Percentiles rank a stretch among this genome's conserved stretches.
Conservation (phyloP, 805 yeast genomes). For the Yarrowia porcina region DNA sequence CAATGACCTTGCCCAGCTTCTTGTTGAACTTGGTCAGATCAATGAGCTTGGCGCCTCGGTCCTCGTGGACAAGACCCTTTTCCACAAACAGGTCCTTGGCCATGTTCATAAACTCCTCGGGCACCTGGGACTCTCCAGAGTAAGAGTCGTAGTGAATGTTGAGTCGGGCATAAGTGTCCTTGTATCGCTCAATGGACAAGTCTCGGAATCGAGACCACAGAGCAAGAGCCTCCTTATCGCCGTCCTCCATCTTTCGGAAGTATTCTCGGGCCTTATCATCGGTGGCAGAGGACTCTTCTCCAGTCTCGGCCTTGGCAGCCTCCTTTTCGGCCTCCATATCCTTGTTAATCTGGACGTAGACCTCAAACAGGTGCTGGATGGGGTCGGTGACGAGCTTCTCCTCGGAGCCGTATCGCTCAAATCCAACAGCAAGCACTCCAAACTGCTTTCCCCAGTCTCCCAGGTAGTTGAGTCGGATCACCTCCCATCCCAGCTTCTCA, state of each 20-base stretch:
- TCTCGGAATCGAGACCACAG: conserved; percentile 88
- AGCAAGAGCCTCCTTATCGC: conserved; percentile 72
- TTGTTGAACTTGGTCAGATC: conserved; percentile 82
- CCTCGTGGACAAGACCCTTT: conserved; percentile 72
- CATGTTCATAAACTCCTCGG: conserved; percentile 63
- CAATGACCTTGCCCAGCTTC: conserved; percentile 88
- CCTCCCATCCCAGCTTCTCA: conserved; percentile 91
- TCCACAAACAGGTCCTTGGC: conserved; percentile 63
- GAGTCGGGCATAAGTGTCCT: conserved; percentile 84
- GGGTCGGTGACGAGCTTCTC: conserved; percentile 72
- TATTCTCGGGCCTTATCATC: conserved; percentile 83
- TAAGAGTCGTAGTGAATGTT: conserved; percentile 85
- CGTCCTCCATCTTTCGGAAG: conserved; percentile 90
- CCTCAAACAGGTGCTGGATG: conserved; percentile 89
- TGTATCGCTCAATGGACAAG: conserved; percentile 81
- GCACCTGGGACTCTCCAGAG: conserved; percentile 94
- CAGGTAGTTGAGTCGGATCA: conserved; percentile 83
- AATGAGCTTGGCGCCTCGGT: conserved; percentile 85
- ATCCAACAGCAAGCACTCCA: conserved; percentile 93
- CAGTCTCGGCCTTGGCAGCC: conserved; percentile 47
- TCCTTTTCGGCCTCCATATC: conserved; percentile 67
- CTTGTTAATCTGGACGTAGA: conserved; percentile 81
- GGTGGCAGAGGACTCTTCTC: conserved; percentile 52
- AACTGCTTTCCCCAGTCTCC: conserved; percentile 99
- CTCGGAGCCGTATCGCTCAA: conserved; percentile 77